Base-by-base conservation (phyloP, 2,329 filamentous ascomycete species). In the Cryphonectria nitschkei region DNA sequence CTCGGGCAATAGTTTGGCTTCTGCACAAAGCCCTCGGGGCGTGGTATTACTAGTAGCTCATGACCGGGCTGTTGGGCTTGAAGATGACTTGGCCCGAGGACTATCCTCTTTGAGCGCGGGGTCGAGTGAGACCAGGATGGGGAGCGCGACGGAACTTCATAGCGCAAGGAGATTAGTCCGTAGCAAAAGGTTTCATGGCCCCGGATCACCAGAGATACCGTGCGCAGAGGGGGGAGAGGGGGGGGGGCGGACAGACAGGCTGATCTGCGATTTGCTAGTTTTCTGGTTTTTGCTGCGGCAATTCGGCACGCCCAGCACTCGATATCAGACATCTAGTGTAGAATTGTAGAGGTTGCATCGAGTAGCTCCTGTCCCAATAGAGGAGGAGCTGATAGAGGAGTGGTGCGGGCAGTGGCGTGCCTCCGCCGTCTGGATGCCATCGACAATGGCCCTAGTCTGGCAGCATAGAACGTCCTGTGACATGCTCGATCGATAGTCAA, bases 171-270 rank as follows among this genome's bases (percentile, higher is more conserved):
- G 56, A 43, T 46, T 62, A 58, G n/a, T 58, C 56, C 41, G 58
- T 54, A 66, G 63, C 61, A 39, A 39, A 41, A 61, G 62, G 68
- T 70, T 70, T 70, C 68, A 70, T 68, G 52, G 63, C 41, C 65
- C 39, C 65, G 65, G 65, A 46, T 60, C 58, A 61, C 50, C 13
- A 68, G 16, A 64, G 60, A 64, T 61, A 64, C 64, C 64, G 65
- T 68, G 66, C 68, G 65, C 50, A 46, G 34, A 26, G 43, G 58
- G 37, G 29, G 63, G 41, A 6, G 19, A n/a, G 26, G 13, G 41
- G 26, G n/a, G 26, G n/a, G 26, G 13, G 41, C 14, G n/a, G 26
- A n/a, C 8, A 16, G 37, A 26, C 2, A 2, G 9, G 3, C 22
- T 34, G 37, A 26, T 63, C 37, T 63, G 22, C 34, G 37, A 41